phyloP scores from a whole-genome alignment of 2,329 filamentous ascomycete species.

The Thielaviopsis punctulata region DNA sequence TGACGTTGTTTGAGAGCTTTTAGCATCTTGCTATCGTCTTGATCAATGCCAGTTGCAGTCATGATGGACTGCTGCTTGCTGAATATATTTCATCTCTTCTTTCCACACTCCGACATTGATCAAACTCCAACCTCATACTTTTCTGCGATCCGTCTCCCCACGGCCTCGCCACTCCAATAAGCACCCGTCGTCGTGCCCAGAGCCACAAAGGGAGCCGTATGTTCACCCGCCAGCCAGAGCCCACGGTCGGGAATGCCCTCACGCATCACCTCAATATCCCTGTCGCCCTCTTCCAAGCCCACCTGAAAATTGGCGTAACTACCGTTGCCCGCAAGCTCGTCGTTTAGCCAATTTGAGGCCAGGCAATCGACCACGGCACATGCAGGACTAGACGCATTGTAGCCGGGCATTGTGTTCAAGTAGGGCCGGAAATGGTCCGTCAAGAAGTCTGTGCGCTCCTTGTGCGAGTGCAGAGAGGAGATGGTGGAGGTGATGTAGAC shows the following conservation, averaged over 20 bases:
- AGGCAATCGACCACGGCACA: constrained; percentile 48
- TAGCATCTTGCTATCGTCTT: not conserved
- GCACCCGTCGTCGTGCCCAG: constrained; percentile 80
- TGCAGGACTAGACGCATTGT: constrained; percentile 29
- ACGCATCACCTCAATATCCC: constrained; percentile 50
- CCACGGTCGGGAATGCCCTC: constrained; percentile 47
- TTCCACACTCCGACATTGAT: not conserved
- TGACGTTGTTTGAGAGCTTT: not conserved
- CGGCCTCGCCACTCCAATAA: constrained; percentile 77
- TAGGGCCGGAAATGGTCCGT: constrained; percentile 59
- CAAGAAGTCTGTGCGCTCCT: constrained; percentile 37
- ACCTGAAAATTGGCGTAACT: constrained; percentile 77
- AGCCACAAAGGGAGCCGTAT: constrained; percentile 78
- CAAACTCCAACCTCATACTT: constrained; percentile 26
- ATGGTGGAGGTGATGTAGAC: constrained; percentile 32
- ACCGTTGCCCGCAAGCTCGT: constrained; percentile 64
- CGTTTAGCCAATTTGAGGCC: constrained; percentile 61
- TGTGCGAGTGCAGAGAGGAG: constrained; percentile 23
- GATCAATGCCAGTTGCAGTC: too few species aligned
- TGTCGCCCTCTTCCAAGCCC: constrained; percentile 51
- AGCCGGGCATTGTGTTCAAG: constrained; percentile 57
- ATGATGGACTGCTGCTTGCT: not conserved
- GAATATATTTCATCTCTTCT: not conserved
- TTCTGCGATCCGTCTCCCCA: constrained; percentile 46
- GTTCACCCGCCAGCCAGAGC: constrained; percentile 78